Evolutionary conservation across 2,329 filamentous ascomycete species (phyloP).

Genomic region (Sarocladiaceae sp.): DNA sequence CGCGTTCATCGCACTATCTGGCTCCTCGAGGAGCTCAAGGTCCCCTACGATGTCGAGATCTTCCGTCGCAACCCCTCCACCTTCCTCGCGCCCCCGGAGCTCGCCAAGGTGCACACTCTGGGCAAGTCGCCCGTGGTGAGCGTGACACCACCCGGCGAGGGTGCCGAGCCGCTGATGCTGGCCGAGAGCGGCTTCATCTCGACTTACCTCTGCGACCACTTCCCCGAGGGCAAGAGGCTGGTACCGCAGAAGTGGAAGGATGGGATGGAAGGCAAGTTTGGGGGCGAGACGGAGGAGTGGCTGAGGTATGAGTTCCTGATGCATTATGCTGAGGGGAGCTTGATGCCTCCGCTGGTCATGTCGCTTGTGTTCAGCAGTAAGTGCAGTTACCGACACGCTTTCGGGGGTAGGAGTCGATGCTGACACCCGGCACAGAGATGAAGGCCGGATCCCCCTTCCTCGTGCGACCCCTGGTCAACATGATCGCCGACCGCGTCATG

Average conservation of each 20-base stretch:
- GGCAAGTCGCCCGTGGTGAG: conserved; percentile 81
- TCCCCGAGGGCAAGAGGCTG: conserved; percentile 36
- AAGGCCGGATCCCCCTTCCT: conserved; percentile 36
- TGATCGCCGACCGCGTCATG: conserved; percentile 36
- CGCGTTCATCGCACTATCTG: conserved; percentile 78
- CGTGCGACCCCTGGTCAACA: conserved; percentile 43
- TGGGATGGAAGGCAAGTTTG: conserved; percentile 50
- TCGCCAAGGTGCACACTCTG: conserved; percentile 74
- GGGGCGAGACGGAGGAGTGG: conserved; percentile 56
- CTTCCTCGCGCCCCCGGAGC: conserved; percentile 65
- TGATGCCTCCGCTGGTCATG: conserved; percentile 68
- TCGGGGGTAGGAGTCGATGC: background rate
- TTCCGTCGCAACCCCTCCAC: conserved; percentile 62
- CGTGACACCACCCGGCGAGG: conserved; percentile 40
- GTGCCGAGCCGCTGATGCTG: conserved; percentile 50
- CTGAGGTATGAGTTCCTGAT: conserved; percentile 61
- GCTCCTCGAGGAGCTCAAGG: conserved; percentile 75
- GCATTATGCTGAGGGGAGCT: conserved; percentile 78
- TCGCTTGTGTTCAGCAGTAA: conserved; percentile 46
- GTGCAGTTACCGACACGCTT: background rate
- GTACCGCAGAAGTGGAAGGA: conserved; percentile 49
- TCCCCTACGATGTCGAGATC: conserved; percentile 73
- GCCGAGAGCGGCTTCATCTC: conserved; percentile 78
- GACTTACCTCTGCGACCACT: conserved; percentile 73
- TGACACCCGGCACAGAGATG: conserved; percentile 3